Conservation (phyloP, 2,329 filamentous ascomycete genomes). For the Fusarium xyrophilum region DNA sequence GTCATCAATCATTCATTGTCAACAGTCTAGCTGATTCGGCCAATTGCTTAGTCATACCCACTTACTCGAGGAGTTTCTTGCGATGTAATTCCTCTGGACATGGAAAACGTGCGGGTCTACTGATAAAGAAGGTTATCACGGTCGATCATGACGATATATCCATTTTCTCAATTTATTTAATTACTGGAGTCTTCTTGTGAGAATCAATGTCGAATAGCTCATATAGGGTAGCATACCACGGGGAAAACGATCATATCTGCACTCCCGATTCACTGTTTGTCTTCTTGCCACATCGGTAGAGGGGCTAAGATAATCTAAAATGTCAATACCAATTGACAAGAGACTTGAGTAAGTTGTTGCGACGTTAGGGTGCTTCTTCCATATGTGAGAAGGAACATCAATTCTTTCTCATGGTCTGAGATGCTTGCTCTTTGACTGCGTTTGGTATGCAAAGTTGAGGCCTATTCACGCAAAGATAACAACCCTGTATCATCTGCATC, state of each 20-base stretch:
- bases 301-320: background rate
- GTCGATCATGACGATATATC: background rate
- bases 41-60: constrained; percentile 22
- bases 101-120: background rate
- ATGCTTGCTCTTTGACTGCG: background rate
- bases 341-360: too few relatives aligned
- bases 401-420: background rate
- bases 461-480: constrained; percentile 3
- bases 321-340: background rate
- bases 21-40: constrained; percentile 10
- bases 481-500: constrained; percentile 11
- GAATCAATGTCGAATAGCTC: background rate
- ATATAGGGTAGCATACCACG: constrained; percentile 8
- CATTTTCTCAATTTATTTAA: background rate
- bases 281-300: background rate
- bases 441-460: background rate
- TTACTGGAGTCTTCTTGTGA: background rate
- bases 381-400: background rate
- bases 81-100: background rate
- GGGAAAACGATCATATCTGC: background rate
- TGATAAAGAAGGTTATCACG: background rate
- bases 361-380: background rate
- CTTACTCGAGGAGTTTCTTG: background rate
- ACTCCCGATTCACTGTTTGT: background rate
- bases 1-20: background rate